Conservation (phyloP, 2,329 filamentous ascomycete genomes). For the Epichloe elymi region DNA sequence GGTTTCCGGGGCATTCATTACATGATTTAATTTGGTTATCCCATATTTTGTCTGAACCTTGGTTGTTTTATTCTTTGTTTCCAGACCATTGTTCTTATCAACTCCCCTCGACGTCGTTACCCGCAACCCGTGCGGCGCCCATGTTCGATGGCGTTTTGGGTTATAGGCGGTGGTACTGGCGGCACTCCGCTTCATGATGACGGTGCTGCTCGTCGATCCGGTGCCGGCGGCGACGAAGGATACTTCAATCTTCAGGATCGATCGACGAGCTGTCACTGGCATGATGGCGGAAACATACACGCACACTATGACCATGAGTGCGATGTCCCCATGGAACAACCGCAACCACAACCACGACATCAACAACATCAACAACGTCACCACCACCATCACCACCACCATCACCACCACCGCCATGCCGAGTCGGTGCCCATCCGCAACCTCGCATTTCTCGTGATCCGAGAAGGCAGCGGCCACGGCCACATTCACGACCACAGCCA, state of each 20-base stretch:
- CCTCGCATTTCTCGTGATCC: conserved; percentile 25
- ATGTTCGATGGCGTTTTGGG: conserved; percentile 29
- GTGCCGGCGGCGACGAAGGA: not conserved
- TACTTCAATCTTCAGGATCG: not conserved
- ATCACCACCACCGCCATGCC: not conserved
- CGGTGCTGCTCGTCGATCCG: conserved; percentile 1
- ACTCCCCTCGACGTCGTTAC: not conserved
- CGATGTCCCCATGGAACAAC: not conserved
- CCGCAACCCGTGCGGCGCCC: conserved; percentile 1
- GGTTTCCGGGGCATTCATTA: not conserved
- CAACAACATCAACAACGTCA: not conserved
- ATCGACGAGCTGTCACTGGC: not conserved
- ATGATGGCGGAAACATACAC: not conserved
- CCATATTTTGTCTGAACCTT: not conserved
- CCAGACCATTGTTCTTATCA: not conserved
- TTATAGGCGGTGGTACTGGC: conserved; percentile 17
- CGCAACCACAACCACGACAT: not conserved
- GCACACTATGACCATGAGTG: not conserved
- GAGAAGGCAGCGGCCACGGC: conserved; percentile 16
- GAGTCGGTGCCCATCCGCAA: conserved; percentile 20
- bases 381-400: not conserved
- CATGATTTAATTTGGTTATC: not conserved
- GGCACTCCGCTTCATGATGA: conserved; percentile 15
- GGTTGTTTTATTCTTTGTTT: not conserved
- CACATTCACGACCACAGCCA: conserved; percentile 1